Conservation (phyloP, 805 yeast genomes). For the Ogataea angusta region DNA sequence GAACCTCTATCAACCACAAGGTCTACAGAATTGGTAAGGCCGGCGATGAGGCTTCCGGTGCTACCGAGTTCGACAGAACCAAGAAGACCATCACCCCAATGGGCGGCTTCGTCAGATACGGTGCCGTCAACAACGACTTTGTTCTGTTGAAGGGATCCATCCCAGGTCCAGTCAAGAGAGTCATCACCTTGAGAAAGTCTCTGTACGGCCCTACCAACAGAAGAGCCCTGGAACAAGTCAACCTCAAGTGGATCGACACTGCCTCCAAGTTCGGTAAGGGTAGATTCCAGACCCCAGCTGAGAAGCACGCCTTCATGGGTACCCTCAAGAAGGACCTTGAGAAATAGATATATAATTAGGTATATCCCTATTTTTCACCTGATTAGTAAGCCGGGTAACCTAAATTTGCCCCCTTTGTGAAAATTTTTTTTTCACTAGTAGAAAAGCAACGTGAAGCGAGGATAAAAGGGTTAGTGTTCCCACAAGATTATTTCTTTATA, state of each 20-base stretch:
- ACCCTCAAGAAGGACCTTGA: slow-evolving; percentile 96
- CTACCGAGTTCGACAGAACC: slow-evolving; percentile 99
- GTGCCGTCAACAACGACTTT: slow-evolving; percentile 96
- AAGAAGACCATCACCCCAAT: slow-evolving; percentile 99
- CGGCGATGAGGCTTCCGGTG: slow-evolving; percentile 89
- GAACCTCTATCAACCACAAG: slow-evolving; percentile 99
- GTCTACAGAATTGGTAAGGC: slow-evolving; percentile 98
- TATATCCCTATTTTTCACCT: slow-evolving; percentile 5
- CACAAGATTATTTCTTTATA: slow-evolving; percentile 11
- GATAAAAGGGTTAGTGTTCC: slow-evolving; percentile 11
- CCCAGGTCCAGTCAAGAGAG: slow-evolving; percentile 99
- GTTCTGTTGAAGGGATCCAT: slow-evolving; percentile 97
- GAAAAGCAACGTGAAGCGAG: slow-evolving; percentile 13
- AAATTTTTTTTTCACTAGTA: slow-evolving; percentile 7
- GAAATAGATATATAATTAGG: slow-evolving; percentile 14
- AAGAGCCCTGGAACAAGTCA: slow-evolving; percentile 93
- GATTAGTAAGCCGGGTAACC: slow-evolving; percentile 7
- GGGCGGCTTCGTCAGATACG: slow-evolving; percentile 99
- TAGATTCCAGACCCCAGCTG: slow-evolving; percentile 99
- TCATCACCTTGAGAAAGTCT: slow-evolving; percentile 97
- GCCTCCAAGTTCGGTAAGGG: slow-evolving; percentile 99
- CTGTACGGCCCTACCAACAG: slow-evolving; percentile 97
- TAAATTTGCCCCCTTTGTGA: slow-evolving; percentile 7
- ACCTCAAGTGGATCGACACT: slow-evolving; percentile 99
- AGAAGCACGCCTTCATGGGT: slow-evolving; percentile 99